Evolutionary conservation across 2,329 filamentous ascomycete genomes (phyloP).

Genomic region (Trichoderma atroviride): DNA sequence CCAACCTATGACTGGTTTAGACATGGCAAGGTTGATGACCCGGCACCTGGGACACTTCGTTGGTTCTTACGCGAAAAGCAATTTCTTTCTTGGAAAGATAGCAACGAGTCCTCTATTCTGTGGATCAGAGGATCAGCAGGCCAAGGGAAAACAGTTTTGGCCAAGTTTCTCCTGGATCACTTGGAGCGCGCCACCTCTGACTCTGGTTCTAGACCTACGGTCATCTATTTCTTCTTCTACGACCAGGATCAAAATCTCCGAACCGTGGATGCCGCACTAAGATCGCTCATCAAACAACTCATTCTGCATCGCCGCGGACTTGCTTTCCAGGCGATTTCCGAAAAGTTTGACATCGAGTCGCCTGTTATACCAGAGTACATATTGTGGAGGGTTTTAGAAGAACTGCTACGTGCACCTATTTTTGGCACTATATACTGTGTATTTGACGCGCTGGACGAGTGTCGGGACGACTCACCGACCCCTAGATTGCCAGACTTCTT

Average conservation of each 20-base stretch:
- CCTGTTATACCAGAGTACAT: background rate
- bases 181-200: background rate
- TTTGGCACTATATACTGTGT: conserved; percentile 7
- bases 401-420: background rate
- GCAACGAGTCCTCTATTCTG: background rate
- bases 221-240: conserved; percentile 4
- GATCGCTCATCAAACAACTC: background rate
- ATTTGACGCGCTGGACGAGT: conserved; percentile 12
- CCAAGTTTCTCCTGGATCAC: background rate
- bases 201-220: background rate
- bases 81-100: background rate
- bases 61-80: background rate
- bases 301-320: background rate
- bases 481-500: background rate
- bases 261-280: background rate
- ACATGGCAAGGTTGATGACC: conserved; percentile 1
- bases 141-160: conserved; percentile 2
- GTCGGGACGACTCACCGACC: background rate
- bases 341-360: background rate
- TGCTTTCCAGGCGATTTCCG: background rate
- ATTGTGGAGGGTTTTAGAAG: background rate
- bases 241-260: background rate
- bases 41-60: background rate
- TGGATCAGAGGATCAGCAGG: background rate
- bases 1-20: background rate